Conservation (phyloP, 140 eudicot genomes). For the Ambrosia hybrid region DNA sequence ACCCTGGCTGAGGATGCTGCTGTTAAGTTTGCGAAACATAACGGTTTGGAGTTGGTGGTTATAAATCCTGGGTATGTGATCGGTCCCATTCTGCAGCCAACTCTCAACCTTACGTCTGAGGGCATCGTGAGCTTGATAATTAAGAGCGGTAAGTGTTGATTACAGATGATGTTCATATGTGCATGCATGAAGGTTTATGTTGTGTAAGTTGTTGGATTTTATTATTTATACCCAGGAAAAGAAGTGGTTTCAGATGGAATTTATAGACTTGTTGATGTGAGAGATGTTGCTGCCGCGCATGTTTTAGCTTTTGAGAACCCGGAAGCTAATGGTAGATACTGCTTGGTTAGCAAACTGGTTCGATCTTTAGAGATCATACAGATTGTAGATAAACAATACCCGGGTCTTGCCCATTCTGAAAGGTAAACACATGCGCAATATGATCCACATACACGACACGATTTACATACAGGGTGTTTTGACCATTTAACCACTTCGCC, state of each 20-base stretch:
- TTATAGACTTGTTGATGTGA: too few species aligned
- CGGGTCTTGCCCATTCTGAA: constrained; percentile 37
- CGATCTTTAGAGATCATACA: constrained; percentile 36
- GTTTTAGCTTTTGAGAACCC: constrained; percentile 62
- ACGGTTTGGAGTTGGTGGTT: constrained; percentile 48
- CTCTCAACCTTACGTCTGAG: constrained; percentile 40
- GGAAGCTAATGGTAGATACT: constrained; percentile 65
- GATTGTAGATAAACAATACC: constrained; percentile 43
- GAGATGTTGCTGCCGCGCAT: constrained; percentile 70
- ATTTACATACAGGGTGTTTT: background rate
- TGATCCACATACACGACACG: background rate
- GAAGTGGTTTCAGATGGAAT: constrained; percentile 34
- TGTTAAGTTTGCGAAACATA: constrained; percentile 43
- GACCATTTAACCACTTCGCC: background rate
- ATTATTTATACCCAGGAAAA: constrained; percentile 42
- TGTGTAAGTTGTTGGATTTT: constrained; percentile 3
- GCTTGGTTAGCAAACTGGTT: constrained; percentile 41
- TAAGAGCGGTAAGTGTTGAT: constrained; percentile 39
- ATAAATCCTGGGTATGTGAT: constrained; percentile 43
- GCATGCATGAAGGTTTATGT: background rate
- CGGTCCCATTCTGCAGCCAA: constrained; percentile 59
- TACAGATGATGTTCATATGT: background rate
- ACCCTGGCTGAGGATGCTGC: constrained; percentile 58
- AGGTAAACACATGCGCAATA: constrained; percentile 24
- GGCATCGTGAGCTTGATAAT: constrained; percentile 31